Evolutionary conservation across 2,329 filamentous ascomycete genomes (phyloP), one percentile per base, ranked within the genome.

Genomic region (Arachnomyces sp.): DNA sequence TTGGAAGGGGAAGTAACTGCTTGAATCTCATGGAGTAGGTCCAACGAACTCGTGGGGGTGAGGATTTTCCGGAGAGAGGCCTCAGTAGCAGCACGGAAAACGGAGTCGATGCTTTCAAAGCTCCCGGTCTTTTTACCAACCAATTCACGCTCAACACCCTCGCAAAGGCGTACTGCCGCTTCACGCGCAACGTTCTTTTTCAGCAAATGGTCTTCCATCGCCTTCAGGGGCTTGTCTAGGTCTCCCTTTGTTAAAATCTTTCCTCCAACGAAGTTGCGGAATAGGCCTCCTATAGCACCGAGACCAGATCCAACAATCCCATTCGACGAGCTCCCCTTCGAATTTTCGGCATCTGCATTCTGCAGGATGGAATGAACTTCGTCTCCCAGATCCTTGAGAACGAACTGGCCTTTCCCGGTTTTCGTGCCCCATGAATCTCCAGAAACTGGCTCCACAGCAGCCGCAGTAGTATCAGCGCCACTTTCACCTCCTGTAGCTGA

Each of bases 111-210:
- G 53, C 73, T 89, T 61, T 95, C 90, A 61, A 96, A 98, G 57
- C 73, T 93, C 32, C 79, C 86, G 0, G 92, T 98, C 69, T 90
- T 95, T 51, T 89, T 82, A 18, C 92, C 89, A 13, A 95, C 66
- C 17, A 98, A 72, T 58, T 95, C 89, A 53, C 84, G 82, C 62
- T 95, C 85, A 5, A 98, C 90, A 38, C 87, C 87, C 47, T 93
- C 82, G 60, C 90, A 95, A 31, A 98, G 71, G 39, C 92, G 84
- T 25, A 95, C 76, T 2, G 90, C 92, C 12, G 92, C 92, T 69
- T 96, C 92, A 39, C 86, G 84, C 0, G 92, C 92, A 18, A 98
- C 89, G 55, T 98, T 98, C 72, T 98, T 98, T 66, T 84, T 82
- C 44, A 98, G 67, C 5, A 98, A 72, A 61, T 96, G 90, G 42